Percentiles rank a stretch among this genome's conserved stretches.
These are phyloP conservation scores for Symbiodinium natans DNA, from an alignment of 73 alveolate genomes.

Conservation along the genomic window DNA sequence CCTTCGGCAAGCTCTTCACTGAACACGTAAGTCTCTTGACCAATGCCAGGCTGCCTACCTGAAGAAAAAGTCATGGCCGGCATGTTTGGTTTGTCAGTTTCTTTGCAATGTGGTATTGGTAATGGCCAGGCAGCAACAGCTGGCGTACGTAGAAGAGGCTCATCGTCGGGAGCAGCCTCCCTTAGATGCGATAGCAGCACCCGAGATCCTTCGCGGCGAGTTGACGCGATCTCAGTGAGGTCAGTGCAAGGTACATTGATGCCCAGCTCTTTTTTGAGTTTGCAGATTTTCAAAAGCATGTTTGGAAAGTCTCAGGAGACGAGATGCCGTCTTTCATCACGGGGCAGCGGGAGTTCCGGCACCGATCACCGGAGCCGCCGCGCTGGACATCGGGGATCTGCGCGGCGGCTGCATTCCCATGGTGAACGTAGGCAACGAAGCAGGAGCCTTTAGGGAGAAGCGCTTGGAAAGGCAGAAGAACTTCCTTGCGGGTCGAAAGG, in stretches of 20 bases:
- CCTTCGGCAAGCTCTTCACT: neutral
- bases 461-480: constrained; percentile 47
- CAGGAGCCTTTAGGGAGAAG: constrained; percentile 17
- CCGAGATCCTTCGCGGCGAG: constrained; percentile 77
- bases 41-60: constrained; percentile 45
- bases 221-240: constrained; percentile 25
- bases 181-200: constrained; percentile 57
- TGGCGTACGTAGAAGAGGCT: constrained; percentile 74
- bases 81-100: neutral
- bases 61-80: constrained; percentile 57
- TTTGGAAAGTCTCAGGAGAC: neutral
- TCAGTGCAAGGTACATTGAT: neutral
- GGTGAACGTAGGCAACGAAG: constrained; percentile 77
- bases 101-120: neutral
- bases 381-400: constrained; percentile 39
- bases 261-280: neutral
- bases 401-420: constrained; percentile 70
- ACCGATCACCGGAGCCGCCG: constrained; percentile 69
- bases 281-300: neutral
- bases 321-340: constrained; percentile 78
- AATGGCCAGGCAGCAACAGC: constrained; percentile 75
- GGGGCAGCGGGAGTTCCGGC: constrained; percentile 92
- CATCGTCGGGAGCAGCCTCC: constrained; percentile 86
- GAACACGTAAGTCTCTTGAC: neutral
- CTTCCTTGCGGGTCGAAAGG: constrained; percentile 48